Conservation (phyloP, 83 land plant species). For the Picea abies region DNA sequence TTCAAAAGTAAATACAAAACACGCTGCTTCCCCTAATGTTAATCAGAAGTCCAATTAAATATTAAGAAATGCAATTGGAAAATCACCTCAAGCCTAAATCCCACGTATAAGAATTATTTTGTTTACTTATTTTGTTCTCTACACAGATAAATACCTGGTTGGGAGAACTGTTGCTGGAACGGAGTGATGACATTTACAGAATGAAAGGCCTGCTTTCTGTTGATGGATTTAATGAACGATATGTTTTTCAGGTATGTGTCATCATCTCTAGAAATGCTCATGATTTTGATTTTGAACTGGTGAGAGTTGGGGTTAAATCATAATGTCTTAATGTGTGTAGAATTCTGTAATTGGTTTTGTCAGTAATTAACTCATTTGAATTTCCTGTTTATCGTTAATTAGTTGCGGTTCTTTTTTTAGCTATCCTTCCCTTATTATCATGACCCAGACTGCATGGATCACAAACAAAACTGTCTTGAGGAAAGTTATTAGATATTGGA, state of each 20-base stretch:
- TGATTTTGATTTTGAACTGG: neutral
- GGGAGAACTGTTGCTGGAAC: conserved; percentile 71
- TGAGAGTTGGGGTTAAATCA: neutral
- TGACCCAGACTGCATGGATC: neutral
- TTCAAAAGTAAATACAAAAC: no score
- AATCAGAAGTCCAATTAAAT: no score
- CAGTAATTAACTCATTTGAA: neutral
- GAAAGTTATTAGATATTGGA: neutral
- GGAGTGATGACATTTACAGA: conserved; percentile 92
- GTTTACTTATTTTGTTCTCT: no score
- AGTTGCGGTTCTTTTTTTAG: neutral
- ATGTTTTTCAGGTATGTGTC: conserved; percentile 87
- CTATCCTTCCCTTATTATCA: neutral
- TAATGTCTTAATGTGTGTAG: neutral
- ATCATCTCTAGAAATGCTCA: neutral
- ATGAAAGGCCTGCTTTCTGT: conserved; percentile 97
- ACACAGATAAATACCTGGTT: conserved; percentile 91
- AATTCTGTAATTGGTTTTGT: neutral
- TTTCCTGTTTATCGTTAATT: neutral
- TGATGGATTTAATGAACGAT: conserved; percentile 86
- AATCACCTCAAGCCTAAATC: no score
- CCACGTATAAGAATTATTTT: no score
- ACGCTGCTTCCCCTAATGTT: no score
- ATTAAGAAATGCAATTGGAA: no score
- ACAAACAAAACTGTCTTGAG: neutral